Evolutionary conservation across 2,329 filamentous ascomycete species (phyloP), one percentile per base, ranked within the genome.

Genomic region (Capronia coronata): DNA sequence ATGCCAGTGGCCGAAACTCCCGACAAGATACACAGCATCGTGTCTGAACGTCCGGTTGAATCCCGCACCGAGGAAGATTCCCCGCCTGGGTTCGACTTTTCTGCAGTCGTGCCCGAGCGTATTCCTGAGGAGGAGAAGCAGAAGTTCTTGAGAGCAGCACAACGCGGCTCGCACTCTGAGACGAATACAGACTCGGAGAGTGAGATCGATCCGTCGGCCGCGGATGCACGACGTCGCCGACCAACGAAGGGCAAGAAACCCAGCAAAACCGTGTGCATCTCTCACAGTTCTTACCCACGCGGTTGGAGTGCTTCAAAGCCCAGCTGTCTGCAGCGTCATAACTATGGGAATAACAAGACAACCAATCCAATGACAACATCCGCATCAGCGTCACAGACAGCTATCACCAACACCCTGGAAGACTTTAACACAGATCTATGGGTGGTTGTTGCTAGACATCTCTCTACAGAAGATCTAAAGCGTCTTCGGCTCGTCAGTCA

Each of bases 351-450:
- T 37, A 11, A 5, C 14, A 6, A 2, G 14, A 37, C 14, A 7
- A 18, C 34, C 30, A n/a, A 16, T 2, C 14, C 11, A 34, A 19
- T 13, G 32, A 32, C 23, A 18, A 8, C 27, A 13, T 4, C 21
- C 29, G 13, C 14, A 18, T 18, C 43, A 11, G n/a, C n/a, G n/a
- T n/a, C n/a, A n/a, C n/a, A n/a, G n/a, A n/a, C n/a, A n/a, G n/a
- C n/a, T n/a, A n/a, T n/a, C n/a, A n/a, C n/a, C n/a, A 32, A 13
- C 10, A n/a, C 16, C 11, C 30, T 50, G 16, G 41, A 43, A 27
- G 46, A 55, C 3, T 55, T 86, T 1, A 82, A 83, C 0, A 70
- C 78, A 4, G 83, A 86, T 59, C 68, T 86, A 2, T 84, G 82
- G 60, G 72, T 77, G 43, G 59, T 74, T 45, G 79, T 86, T 46